Evolutionary conservation across 148 eudicot genomes (phyloP).

Genomic region (Beta vulgaris): DNA sequence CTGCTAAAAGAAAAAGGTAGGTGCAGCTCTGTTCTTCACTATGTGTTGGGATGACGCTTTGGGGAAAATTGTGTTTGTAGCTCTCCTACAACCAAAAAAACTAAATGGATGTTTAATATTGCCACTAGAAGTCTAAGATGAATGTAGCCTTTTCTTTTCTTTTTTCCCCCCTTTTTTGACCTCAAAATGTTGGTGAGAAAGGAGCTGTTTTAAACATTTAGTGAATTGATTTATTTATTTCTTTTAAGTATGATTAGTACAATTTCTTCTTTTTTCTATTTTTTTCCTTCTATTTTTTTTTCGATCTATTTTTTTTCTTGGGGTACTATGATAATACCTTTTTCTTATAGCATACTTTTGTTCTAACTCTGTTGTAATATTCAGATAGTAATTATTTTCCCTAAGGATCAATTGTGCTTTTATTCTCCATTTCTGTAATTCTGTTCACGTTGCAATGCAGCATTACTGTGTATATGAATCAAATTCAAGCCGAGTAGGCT

Average conservation of each 20-base stretch:
- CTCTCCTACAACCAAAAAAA: constrained; percentile 28
- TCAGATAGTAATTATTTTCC: constrained; percentile 22
- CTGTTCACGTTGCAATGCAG: not conserved
- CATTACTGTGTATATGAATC: not conserved
- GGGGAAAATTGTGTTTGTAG: constrained; percentile 33
- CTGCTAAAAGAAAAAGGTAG: constrained; percentile 23
- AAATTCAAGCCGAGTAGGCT: too few species aligned
- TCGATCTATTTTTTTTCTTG: not conserved
- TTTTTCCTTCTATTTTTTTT: not conserved
- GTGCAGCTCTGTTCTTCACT: constrained; percentile 28
- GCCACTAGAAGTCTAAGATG: constrained; percentile 39
- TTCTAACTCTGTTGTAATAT: constrained; percentile 29
- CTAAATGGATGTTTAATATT: constrained; percentile 28
- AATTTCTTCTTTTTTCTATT: not conserved
- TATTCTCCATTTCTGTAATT: not conserved
- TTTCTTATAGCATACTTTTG: constrained; percentile 18
- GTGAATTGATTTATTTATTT: constrained; percentile 48
- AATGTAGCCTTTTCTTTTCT: constrained; percentile 27
- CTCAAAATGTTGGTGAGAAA: constrained; percentile 28
- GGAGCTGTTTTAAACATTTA: constrained; percentile 34
- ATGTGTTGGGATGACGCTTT: constrained; percentile 28
- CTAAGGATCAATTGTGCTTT: not conserved
- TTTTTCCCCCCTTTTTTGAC: constrained; percentile 16
- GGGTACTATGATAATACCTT: constrained; percentile 11
- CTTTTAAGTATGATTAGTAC: constrained; percentile 23